Conservation (phyloP, 2,329 filamentous ascomycete genomes). For the Paracorniculantispora psalliotae region DNA sequence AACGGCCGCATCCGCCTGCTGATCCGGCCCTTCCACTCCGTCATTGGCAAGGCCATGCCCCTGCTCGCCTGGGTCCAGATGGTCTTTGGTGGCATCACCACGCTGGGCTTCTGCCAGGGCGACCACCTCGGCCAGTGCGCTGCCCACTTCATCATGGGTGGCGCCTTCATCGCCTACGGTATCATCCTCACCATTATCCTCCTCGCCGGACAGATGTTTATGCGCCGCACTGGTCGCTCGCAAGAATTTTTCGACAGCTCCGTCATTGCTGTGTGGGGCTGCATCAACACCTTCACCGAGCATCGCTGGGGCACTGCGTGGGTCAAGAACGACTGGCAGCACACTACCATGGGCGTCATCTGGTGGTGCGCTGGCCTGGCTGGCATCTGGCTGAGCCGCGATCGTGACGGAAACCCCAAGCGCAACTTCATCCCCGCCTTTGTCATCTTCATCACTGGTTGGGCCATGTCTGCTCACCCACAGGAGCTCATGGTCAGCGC, state of each 20-base stretch:
- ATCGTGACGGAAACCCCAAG: slow-evolving; percentile 77
- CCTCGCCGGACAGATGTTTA: slow-evolving; percentile 82
- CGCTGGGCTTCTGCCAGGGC: slow-evolving; percentile 85
- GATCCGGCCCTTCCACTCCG: slow-evolving; percentile 68
- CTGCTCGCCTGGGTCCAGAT: slow-evolving; percentile 88
- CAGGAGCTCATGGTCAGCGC: slow-evolving; percentile 79
- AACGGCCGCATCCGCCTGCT: slow-evolving; percentile 70
- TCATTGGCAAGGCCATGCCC: slow-evolving; percentile 84
- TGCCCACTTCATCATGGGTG: slow-evolving; percentile 98
- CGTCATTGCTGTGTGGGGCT: slow-evolving; percentile 91
- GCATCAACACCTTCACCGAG: slow-evolving; percentile 97
- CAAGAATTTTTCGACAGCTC: slow-evolving; percentile 96
- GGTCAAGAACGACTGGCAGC: slow-evolving; percentile 92
- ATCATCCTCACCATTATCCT: slow-evolving; percentile 81
- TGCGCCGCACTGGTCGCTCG: slow-evolving; percentile 74
- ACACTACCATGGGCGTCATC: slow-evolving; percentile 98
- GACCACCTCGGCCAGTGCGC: slow-evolving; percentile 90
- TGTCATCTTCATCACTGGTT: slow-evolving; percentile 87
- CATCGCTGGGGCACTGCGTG: slow-evolving; percentile 87
- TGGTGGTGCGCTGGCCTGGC: slow-evolving; percentile 95
- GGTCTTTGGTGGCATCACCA: slow-evolving; percentile 90
- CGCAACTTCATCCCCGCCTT: slow-evolving; percentile 90
- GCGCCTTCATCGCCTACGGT: slow-evolving; percentile 91
- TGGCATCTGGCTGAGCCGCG: slow-evolving; percentile 86
- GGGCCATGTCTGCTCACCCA: slow-evolving; percentile 90